Evolutionary conservation across 2,329 filamentous ascomycete species (phyloP).

Genomic region (Capronia americana): DNA sequence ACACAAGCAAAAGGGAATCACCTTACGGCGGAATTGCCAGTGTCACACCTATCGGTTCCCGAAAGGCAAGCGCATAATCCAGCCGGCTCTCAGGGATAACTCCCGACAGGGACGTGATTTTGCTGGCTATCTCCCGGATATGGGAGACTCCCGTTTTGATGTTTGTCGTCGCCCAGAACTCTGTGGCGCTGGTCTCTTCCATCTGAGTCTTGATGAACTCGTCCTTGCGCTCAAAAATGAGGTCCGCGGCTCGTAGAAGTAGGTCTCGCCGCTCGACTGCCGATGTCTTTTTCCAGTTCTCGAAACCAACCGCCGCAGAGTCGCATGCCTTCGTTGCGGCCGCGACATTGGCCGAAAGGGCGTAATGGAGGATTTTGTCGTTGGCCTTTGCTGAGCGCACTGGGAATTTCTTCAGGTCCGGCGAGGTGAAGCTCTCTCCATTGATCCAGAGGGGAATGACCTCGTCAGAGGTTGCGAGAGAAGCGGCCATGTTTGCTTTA

Average conservation of each 20-base stretch:
- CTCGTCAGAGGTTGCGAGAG: too few relatives aligned
- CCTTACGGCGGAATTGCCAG: slow-evolving; percentile 27
- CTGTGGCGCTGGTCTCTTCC: slow-evolving; percentile 16
- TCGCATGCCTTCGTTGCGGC: slow-evolving; percentile 62
- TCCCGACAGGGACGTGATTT: slow-evolving; percentile 25
- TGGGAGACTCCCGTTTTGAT: neutral
- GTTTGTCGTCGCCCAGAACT: slow-evolving; percentile 14
- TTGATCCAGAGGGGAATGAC: slow-evolving; percentile 25
- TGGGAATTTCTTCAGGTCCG: neutral
- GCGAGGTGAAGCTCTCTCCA: neutral
- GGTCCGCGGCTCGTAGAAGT: slow-evolving; percentile 64
- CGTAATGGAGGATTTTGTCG: neutral
- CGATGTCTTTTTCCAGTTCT: slow-evolving; percentile 69
- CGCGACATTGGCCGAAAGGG: slow-evolving; percentile 54
- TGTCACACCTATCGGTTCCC: slow-evolving; percentile 41
- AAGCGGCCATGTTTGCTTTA: too few relatives aligned
- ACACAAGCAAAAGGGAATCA: neutral
- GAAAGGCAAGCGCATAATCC: slow-evolving; percentile 44
- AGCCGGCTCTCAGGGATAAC: slow-evolving; percentile 41
- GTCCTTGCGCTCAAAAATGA: slow-evolving; percentile 60
- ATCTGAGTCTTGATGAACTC: slow-evolving; percentile 10
- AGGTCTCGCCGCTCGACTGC: slow-evolving; percentile 65
- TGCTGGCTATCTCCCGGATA: slow-evolving; percentile 22
- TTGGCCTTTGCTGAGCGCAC: neutral
- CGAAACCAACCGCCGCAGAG: slow-evolving; percentile 69